Percentiles rank a stretch among this genome's conserved stretches.
Conservation (phyloP, 2,329 filamentous ascomycete species). For the Xylariaceae sp. region DNA sequence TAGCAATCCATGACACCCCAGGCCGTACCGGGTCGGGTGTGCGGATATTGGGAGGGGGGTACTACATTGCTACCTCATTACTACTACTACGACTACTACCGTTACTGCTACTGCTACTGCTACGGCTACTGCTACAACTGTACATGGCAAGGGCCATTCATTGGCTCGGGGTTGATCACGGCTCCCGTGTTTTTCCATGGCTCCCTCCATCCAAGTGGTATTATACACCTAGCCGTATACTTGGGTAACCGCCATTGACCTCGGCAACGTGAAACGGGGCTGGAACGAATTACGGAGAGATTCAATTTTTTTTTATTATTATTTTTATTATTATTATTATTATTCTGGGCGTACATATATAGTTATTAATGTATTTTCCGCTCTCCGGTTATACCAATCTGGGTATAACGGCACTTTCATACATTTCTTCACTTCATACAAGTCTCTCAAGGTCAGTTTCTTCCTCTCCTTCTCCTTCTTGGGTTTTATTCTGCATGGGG, state of each 20-base stretch:
- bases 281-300: neutral
- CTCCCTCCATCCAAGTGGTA: neutral
- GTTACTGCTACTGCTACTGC: no score
- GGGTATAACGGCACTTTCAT: no score
- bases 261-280: neutral
- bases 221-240: neutral
- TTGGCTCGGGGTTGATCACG: constrained; percentile 4
- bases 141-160: constrained; percentile 6
- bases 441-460: no score
- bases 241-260: neutral
- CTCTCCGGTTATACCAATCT: no score
- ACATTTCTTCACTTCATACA: no score
- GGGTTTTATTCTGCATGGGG: neutral
- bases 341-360: no score
- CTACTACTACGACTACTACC: no score
- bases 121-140: neutral
- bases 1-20: neutral
- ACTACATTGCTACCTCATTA: no score
- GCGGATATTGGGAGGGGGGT: neutral
- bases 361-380: no score
- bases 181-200: constrained; percentile 24
- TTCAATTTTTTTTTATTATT: no score
- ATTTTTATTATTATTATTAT: no score
- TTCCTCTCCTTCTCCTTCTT: no score
- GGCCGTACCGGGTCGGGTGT: neutral